Base-by-base conservation (phyloP, 1,139 yeast species). In the Yamadazyma atmosphaerica region DNA sequence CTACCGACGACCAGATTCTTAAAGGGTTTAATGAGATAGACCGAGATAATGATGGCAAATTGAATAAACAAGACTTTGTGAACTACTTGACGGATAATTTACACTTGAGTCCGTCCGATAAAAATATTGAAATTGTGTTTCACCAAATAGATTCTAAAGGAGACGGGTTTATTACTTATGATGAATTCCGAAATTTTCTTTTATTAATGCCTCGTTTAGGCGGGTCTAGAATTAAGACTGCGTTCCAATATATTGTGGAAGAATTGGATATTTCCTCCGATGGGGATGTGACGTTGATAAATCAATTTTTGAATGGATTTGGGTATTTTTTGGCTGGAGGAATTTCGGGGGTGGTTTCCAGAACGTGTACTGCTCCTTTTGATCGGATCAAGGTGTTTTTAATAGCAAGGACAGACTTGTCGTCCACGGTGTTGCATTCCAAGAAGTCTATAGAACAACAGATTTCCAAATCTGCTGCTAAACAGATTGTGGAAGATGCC, bases 321-420 rank as follows among this genome's bases (percentile, higher is more conserved):
- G 97, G 97, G 1, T 92, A 81, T 57, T 92, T 92, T 55, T 62
- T 89, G 25, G 96, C 97, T 1, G 98, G 98, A 25, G 98, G 98
- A 0, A 63, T 90, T 23, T 86, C 97, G 0, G 98, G 98, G 2
- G 98, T 92, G 4, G 85, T 92, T 4, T 88, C 97, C n/a, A 79
- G 98, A 63, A 89, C 98, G 0, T 85, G 95, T 53, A 92, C 98
- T 0, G 98, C 98, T 0, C 98, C 98, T 10, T 87, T 92, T 52
- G 98, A 92, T 60, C 76, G 98, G 59, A 78, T 92, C 18, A 92
- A 92, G 57, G 98, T 92, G 14, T 92, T 87, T 52, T 68, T 92
- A 40, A 92, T 92, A 55, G 98, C 98, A 2, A 78, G 96, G 58
- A 83, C 96, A 0, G 96, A 89, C 50, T 65, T 85, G 36, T 71